Evolutionary conservation across 129 eudicot species (phyloP), one percentile per base, ranked within the genome.

Genomic region (Artemisia annua): DNA sequence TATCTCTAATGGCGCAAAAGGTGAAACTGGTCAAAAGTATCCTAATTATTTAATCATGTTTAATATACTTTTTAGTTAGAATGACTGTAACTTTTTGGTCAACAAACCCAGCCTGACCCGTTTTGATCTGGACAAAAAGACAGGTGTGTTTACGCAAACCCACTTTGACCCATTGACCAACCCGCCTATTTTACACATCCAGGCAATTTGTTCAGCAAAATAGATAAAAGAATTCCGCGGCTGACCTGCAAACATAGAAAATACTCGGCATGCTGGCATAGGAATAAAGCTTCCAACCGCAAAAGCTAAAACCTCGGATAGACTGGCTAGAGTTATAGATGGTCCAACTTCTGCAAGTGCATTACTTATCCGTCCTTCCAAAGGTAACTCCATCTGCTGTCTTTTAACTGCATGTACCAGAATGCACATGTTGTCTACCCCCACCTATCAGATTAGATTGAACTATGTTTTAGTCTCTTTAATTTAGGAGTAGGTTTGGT

Each of bases 311-410:
- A 95, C 85, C 83, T 95, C 99, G 35, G 99, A 83, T 5, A 90
- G 76, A 81, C 99, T 95, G n/a, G 99, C 99, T 20, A 95, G 88
- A 69, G 99, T 88, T 67, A 95, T 90, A 55, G 99, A 95, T 48
- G 99, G 99, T 49, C 99, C 99, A 63, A 95, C 99, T 85, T 95
- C 99, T 62, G 85, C 97, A 66, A 95, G 97, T 69, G 99, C 99
- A 70, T 87, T 95, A 66, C 99, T 88, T 72, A 95, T 88, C 48
- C 99, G 88, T 39, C 86, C 95, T 80, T 95, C 99, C 67, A 95
- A 77, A 26, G 97, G 91, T 86, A 95, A 77, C 69, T 90, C 96
- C 71, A 71, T 28, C 39, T 77, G 84, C 73, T 95, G 99, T 74
- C 99, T 71, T 80, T 95, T 95, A 67, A 83, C 97, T 60, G 99